phyloP scores from a whole-genome alignment of 768 basidiomycete genomes.

The Russula dissimulans region DNA sequence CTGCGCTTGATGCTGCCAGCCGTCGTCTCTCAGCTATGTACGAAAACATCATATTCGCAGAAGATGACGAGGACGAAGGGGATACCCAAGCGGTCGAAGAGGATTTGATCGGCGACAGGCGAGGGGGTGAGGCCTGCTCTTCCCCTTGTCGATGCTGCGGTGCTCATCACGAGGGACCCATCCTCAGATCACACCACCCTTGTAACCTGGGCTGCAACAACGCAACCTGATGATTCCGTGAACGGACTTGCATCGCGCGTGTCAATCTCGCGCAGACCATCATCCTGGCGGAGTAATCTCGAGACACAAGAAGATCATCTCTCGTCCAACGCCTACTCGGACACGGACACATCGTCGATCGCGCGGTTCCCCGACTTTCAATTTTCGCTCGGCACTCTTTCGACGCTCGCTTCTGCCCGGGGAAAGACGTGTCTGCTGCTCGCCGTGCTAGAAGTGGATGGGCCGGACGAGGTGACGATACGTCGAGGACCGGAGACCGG shows the following conservation, averaged over 20 bases:
- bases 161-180: background rate
- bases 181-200: slow-evolving; percentile 10
- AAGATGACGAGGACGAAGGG: slow-evolving; percentile 26
- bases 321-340: slow-evolving; percentile 44
- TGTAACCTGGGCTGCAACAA: slow-evolving; percentile 11
- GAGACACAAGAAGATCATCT: slow-evolving; percentile 24
- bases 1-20: slow-evolving; percentile 57
- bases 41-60: slow-evolving; percentile 60
- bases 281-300: background rate
- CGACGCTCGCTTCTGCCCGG: slow-evolving; percentile 32
- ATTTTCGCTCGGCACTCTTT: slow-evolving; percentile 55
- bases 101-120: background rate
- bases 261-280: background rate
- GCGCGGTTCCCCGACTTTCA: slow-evolving; percentile 65
- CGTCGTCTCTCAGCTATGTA: slow-evolving; percentile 63
- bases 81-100: slow-evolving; percentile 6
- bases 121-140: background rate
- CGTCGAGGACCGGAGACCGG: slow-evolving; percentile 67
- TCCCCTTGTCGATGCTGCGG: no score
- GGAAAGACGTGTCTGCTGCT: slow-evolving; percentile 49
- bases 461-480: slow-evolving; percentile 56
- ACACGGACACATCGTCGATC: slow-evolving; percentile 63
- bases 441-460: slow-evolving; percentile 67
- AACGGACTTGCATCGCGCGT: slow-evolving; percentile 9
- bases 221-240: slow-evolving; percentile 1